Percentiles rank a stretch among this genome's conserved stretches.
These are phyloP conservation scores for Penicillium lagena DNA, from an alignment of 495 filamentous ascomycete species.

Conservation along the genomic window DNA sequence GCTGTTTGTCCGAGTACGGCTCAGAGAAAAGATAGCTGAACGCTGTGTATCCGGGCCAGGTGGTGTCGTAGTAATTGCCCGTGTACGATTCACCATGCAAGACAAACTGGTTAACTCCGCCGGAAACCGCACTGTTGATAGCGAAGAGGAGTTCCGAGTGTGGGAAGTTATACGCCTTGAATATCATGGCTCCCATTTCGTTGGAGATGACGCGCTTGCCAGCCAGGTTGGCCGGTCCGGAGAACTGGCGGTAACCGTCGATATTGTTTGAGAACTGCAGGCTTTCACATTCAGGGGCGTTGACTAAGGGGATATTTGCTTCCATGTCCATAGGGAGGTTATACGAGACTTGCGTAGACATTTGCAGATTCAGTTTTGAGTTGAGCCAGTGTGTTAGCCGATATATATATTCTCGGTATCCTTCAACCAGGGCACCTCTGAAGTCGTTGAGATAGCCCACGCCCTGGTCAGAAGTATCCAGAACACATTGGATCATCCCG, in stretches of 20 bases:
- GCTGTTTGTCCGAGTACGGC: constrained; percentile 35
- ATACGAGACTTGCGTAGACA: constrained; percentile 42
- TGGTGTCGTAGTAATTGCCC: constrained; percentile 32
- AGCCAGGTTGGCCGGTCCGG: constrained; percentile 34
- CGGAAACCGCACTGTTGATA: constrained; percentile 28
- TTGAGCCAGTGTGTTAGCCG: constrained; percentile 26
- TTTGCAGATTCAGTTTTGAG: constrained; percentile 22
- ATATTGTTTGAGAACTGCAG: constrained; percentile 32
- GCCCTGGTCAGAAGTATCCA: constrained; percentile 19
- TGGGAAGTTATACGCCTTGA: constrained; percentile 21
- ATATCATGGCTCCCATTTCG: constrained; percentile 27
- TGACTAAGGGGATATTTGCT: constrained; percentile 29
- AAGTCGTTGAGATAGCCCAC: constrained; percentile 25
- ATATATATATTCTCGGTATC: constrained; percentile 29
- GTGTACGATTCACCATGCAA: constrained; percentile 40
- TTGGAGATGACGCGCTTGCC: constrained; percentile 33
- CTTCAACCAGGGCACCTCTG: constrained; percentile 21
- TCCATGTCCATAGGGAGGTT: constrained; percentile 43
- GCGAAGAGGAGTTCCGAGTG: constrained; percentile 18
- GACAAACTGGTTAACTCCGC: constrained; percentile 38
- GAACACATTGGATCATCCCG: constrained; percentile 12
- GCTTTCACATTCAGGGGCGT: constrained; percentile 43
- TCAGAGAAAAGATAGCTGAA: constrained; percentile 38
- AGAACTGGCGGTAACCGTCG: constrained; percentile 41
- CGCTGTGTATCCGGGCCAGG: constrained; percentile 43